These are phyloP conservation scores for Cyberlindnera misumaiensis DNA, from an alignment of 805 yeast species.

Conservation along the genomic window DNA sequence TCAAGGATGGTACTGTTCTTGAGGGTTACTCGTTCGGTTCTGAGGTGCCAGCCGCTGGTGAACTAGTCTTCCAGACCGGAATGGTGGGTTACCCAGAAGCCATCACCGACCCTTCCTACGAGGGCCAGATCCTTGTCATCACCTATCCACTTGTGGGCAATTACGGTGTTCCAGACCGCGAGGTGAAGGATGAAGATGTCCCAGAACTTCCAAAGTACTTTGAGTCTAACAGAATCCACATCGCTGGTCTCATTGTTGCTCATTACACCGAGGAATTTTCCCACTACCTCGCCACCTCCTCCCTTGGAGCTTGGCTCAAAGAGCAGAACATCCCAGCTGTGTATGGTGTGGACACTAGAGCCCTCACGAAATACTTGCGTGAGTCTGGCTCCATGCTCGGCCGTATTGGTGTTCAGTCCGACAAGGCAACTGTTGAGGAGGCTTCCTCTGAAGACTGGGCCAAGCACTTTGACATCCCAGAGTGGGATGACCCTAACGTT, in stretches of 20 bases:
- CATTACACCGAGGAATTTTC: slow-evolving; percentile 95
- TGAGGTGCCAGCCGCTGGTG: slow-evolving; percentile 83
- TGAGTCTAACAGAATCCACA: slow-evolving; percentile 87
- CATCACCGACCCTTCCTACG: slow-evolving; percentile 95
- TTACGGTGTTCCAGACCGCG: slow-evolving; percentile 96
- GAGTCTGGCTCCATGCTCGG: slow-evolving; percentile 90
- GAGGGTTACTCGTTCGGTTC: slow-evolving; percentile 99
- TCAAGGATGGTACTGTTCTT: slow-evolving; percentile 76
- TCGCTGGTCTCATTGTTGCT: slow-evolving; percentile 95
- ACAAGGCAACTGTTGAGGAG: slow-evolving; percentile 25
- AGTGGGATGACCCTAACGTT: slow-evolving; percentile 90
- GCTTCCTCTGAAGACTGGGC: slow-evolving; percentile 46
- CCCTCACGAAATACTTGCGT: slow-evolving; percentile 88
- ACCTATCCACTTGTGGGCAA: slow-evolving; percentile 97
- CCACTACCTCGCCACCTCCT: slow-evolving; percentile 87
- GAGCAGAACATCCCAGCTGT: slow-evolving; percentile 91
- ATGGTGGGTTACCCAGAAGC: slow-evolving; percentile 99
- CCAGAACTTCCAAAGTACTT: slow-evolving; percentile 82
- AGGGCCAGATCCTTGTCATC: slow-evolving; percentile 94
- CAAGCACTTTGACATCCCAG: slow-evolving; percentile 62
- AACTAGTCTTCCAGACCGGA: slow-evolving; percentile 98
- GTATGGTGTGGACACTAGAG: slow-evolving; percentile 96
- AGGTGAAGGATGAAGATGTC: slow-evolving; percentile 64
- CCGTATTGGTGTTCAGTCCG: slow-evolving; percentile 64
- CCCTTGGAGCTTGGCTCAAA: slow-evolving; percentile 90